Evolutionary conservation across 768 basidiomycete genomes (phyloP).

Genomic region (Clavulina sp.): DNA sequence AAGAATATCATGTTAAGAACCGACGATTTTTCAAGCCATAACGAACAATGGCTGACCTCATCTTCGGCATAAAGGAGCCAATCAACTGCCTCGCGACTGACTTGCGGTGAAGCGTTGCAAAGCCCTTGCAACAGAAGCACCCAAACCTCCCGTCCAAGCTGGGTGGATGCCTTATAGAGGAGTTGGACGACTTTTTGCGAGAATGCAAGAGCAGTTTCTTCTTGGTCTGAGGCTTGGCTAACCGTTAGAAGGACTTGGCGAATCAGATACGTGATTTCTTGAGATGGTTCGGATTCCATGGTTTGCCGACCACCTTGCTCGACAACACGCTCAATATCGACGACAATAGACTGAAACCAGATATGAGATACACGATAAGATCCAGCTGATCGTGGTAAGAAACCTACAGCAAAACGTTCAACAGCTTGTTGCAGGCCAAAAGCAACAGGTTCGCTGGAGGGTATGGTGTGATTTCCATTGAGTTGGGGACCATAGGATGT

Average conservation of each 20-base stretch:
- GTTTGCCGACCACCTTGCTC: slow-evolving; percentile 50
- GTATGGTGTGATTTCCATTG: too few species aligned
- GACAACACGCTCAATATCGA: slow-evolving; percentile 68
- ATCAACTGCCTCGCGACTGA: slow-evolving; percentile 88
- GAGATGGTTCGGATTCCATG: slow-evolving; percentile 52
- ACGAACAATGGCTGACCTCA: slow-evolving; percentile 39
- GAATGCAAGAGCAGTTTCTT: slow-evolving; percentile 77
- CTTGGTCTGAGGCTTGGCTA: slow-evolving; percentile 58
- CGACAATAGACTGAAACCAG: slow-evolving; percentile 27
- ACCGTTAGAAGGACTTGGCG: slow-evolving; percentile 70
- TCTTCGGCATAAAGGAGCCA: slow-evolving; percentile 97
- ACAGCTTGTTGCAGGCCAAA: slow-evolving; percentile 37
- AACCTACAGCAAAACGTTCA: slow-evolving; percentile 66
- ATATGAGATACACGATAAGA: slow-evolving; percentile 8
- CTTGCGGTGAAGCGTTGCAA: slow-evolving; percentile 77
- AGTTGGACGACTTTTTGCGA: slow-evolving; percentile 95
- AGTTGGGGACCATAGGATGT: too few species aligned
- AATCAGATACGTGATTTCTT: slow-evolving; percentile 72
- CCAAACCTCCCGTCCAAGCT: slow-evolving; percentile 84
- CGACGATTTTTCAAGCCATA: neutral
- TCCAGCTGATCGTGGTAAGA: neutral
- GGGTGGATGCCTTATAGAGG: slow-evolving; percentile 72
- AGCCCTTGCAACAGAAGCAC: slow-evolving; percentile 77
- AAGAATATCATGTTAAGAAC: slow-evolving; percentile 9
- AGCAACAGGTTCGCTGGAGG: neutral